These are phyloP conservation scores for Backusella morwellensis DNA, from an alignment of 192 early-diverging fungal species.

Conservation along the genomic window DNA sequence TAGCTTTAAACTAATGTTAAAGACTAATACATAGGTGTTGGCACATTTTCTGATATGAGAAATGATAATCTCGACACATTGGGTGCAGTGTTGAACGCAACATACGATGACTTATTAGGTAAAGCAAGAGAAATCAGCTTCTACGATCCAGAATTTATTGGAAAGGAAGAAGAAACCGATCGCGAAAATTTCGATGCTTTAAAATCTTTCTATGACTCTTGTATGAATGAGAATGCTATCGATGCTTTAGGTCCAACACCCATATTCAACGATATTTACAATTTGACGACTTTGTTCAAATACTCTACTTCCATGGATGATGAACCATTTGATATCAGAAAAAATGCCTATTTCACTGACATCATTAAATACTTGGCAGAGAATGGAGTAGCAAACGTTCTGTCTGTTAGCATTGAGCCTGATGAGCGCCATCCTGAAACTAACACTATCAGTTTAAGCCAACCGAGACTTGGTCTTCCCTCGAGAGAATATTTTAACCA, in stretches of 20 bases:
- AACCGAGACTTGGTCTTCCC: constrained; percentile 56
- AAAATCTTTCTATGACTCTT: constrained; percentile 54
- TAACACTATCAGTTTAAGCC: constrained; percentile 48
- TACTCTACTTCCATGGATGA: background rate
- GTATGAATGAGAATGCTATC: constrained; percentile 49
- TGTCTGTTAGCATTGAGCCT: constrained; percentile 45
- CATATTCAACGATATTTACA: constrained; percentile 31
- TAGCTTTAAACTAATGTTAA: background rate
- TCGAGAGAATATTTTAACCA: constrained; percentile 65
- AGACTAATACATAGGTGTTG: background rate
- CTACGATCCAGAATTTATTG: constrained; percentile 16
- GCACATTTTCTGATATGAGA: constrained; percentile 18
- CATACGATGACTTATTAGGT: constrained; percentile 27
- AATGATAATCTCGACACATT: constrained; percentile 39
- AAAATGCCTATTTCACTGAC: background rate
- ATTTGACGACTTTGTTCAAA: background rate
- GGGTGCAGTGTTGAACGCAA: constrained; percentile 45
- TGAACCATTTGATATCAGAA: background rate
- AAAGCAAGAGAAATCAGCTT: background rate
- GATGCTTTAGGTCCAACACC: constrained; percentile 41
- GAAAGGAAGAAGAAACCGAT: constrained; percentile 31
- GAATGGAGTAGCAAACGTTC: constrained; percentile 31
- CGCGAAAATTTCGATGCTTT: constrained; percentile 54
- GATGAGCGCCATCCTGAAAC: constrained; percentile 60
- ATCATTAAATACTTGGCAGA: background rate